Base-by-base conservation (phyloP, 2,329 filamentous ascomycete species). In the Aureobasidium pullulans region DNA sequence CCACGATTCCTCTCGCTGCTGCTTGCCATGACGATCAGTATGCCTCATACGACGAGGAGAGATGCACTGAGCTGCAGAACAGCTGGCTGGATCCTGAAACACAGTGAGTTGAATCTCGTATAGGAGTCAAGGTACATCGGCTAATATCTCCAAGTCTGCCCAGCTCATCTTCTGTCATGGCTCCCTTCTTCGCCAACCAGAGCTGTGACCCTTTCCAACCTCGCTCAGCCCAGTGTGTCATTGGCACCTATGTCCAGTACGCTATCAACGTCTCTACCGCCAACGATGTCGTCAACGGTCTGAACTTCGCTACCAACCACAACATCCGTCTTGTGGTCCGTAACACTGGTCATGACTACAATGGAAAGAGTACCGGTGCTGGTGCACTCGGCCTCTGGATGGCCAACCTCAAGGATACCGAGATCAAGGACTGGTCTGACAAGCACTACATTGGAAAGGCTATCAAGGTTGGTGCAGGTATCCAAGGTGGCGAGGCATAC, bases 301-400 rank as follows among this genome's bases (percentile, higher is more conserved):
- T 71, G 60, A 62, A 66, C 4, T 80, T 83, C 59, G 79, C 78
- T 0, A 68, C 67, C 0, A 62, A 75, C 6, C 68, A 79, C 62
- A 80, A 80, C 63, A 71, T 84, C 46, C 77, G 81, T 1, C 65
- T 84, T 0, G 71, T 83, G 2, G 65, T 76, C 13, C 67, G 71
- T 5, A 76, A 75, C 62, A 76, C 73, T 0, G 75, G 75, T 3
- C 75, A 78, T 53, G 72, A 76, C 64, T 70, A 69, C 62, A 73
- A 79, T 34, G 85, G 84, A 42, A 81, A 82, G 43, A 84, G 81
- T 0, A 84, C 83, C 0, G 86, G 85, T n/a, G 79, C 78, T 23
- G 84, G 84, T 1, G 75, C 80, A 0, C 68, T 85, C 3, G 75
- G 77, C 4, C 72, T 85, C 54, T 85, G 83, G 77, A 84, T 78